Evolutionary conservation across 2,329 filamentous ascomycete species (phyloP), one percentile per base, ranked within the genome.

Genomic region (Colletotrichum karsti): DNA sequence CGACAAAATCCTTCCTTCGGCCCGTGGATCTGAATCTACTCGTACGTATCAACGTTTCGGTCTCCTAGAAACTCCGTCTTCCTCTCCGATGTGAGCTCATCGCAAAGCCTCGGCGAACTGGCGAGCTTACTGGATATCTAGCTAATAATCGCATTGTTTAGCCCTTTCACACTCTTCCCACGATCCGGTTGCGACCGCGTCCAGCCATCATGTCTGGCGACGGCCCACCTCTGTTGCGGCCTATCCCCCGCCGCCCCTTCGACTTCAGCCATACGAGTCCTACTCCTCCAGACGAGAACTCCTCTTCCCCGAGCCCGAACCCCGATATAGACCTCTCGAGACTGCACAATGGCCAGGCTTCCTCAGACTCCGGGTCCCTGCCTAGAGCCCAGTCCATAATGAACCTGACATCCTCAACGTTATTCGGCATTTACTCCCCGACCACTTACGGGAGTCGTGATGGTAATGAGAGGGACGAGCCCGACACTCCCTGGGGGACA

Each of bases 401-500:
- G 75, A 97, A 98, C 77, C 86, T 99, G 68, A 97, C 94, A 4
- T 91, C 93, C 9, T 95, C 94, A 2, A 97, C 96, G 0, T 87
- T 99, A 5, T 93, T 92, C 73, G 95, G 96, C 61, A 99, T 99
- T 74, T 99, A 97, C 83, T 91, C 90, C 10, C 90, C 90, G 7
- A 88, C 88, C 1, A 85, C 87, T 33, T 87, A 87, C 65, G 83
- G 87, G 48, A 79, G 80, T 72, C 78, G 83, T 74, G 76, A 77
- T 65, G 77, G 77, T 59, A 75, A 74, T 15, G 77, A 80, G 46
- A 71, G 75, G 67, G 88, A 89, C 71, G 90, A 91, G 69, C 79
- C 85, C 3, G 83, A 86, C 62, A 94, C 92, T 10, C 93, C 93
- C 2, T 96, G 92, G 91, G 93, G 92, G 24, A 92, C 90, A 0